Evolutionary conservation across 148 eudicot genomes (phyloP).

Genomic region (Persicaria tinctoria): DNA sequence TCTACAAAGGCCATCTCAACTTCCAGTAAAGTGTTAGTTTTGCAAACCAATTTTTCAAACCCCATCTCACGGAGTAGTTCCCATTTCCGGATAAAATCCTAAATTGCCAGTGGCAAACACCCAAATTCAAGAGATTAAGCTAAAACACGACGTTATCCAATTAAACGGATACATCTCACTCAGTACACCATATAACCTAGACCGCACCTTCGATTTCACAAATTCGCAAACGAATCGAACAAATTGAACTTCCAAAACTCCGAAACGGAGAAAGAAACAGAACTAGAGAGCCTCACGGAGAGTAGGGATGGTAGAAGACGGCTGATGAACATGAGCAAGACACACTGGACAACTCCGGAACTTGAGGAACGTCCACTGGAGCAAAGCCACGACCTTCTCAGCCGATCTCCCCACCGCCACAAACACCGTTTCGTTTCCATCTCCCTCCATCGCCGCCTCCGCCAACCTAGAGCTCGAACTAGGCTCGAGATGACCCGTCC

Average conservation of each 20-base stretch:
- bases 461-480: conserved; percentile 16
- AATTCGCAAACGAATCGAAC: not conserved
- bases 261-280: not conserved
- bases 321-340: conserved; percentile 78
- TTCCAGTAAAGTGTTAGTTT: too few species aligned
- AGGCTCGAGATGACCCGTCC: conserved; percentile 15
- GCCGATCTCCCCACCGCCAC: conserved; percentile 68
- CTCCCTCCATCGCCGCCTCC: conserved; percentile 12
- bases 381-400: conserved; percentile 39
- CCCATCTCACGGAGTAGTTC: not conserved
- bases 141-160: not conserved
- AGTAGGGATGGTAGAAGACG: conserved; percentile 72
- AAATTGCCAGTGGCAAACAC: not conserved
- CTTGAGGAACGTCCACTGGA: conserved; percentile 42
- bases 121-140: not conserved
- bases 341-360: conserved; percentile 38
- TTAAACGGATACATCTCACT: not conserved
- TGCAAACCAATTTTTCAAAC: too few species aligned
- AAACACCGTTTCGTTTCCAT: conserved; percentile 34
- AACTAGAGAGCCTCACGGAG: conserved; percentile 36
- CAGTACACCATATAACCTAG: not conserved
- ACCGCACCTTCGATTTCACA: not conserved
- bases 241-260: not conserved
- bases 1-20: too few species aligned
- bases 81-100: not conserved